phyloP scores from a whole-genome alignment of 805 yeast genomes.

The Pichia eremophila region DNA sequence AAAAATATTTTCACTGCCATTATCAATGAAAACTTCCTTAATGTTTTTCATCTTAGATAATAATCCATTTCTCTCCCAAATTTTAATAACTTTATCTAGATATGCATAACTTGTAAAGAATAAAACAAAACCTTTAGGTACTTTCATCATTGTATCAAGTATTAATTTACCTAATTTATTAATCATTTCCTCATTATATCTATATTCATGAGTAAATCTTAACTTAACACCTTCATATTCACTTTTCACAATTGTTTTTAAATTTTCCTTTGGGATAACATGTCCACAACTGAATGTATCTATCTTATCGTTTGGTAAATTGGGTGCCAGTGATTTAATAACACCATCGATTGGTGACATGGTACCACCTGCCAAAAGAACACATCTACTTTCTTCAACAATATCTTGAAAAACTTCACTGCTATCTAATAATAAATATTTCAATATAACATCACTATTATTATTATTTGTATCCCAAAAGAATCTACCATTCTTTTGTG shows the following conservation, averaged over 20 bases:
- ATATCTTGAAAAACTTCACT: slow-evolving; percentile 58
- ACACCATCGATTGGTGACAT: slow-evolving; percentile 85
- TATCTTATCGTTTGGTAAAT: slow-evolving; percentile 32
- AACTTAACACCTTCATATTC: slow-evolving; percentile 25
- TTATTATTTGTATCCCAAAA: slow-evolving; percentile 45
- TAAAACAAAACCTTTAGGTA: slow-evolving; percentile 71
- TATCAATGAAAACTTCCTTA: slow-evolving; percentile 52
- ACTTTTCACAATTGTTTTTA: slow-evolving; percentile 39
- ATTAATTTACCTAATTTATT: slow-evolving; percentile 42
- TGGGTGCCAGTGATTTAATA: slow-evolving; percentile 55
- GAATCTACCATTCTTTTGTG: slow-evolving; percentile 66
- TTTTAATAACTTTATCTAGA: slow-evolving; percentile 37
- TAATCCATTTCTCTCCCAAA: slow-evolving; percentile 40
- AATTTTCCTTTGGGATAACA: slow-evolving; percentile 62
- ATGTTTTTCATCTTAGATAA: slow-evolving; percentile 27
- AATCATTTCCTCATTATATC: slow-evolving; percentile 41
- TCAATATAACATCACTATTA: slow-evolving; percentile 31
- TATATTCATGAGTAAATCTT: slow-evolving; percentile 61
- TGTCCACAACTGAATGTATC: slow-evolving; percentile 69
- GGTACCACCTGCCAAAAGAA: slow-evolving; percentile 87
- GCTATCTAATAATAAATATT: slow-evolving; percentile 75
- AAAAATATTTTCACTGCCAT: slow-evolving; percentile 36
- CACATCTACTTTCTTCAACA: slow-evolving; percentile 55
- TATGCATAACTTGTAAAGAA: slow-evolving; percentile 84
- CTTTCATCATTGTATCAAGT: slow-evolving; percentile 28